Base-by-base conservation (phyloP, 306 rosid genomes). In the Nissolia schottii region DNA sequence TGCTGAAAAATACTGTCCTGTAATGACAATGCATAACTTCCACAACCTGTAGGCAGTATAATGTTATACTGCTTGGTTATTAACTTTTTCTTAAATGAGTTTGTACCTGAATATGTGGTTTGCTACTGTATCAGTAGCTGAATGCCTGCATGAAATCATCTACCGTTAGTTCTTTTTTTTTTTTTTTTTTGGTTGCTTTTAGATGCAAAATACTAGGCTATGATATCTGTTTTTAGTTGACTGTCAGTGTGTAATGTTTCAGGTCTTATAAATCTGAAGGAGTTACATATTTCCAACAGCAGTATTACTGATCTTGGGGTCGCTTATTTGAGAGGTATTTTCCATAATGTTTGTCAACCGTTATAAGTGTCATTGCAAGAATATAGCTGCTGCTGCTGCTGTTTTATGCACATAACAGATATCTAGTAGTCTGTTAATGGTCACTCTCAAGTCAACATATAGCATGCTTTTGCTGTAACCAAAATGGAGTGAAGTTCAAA, bases 221-320 rank as follows among this genome's bases (percentile, higher is more conserved):
- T 20, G 34, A 8, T 63, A 18, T 25, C 41, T 75, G 48, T 54
- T 48, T 64, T 61, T 22, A 62, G 62, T 69, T 73, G 34, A 71
- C 64, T 28, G 31, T 49, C 40, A 23, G 45, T 19, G 4, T 79
- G 24, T 43, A 53, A 31, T 75, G 80, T 76, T 64, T 77, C 85
- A 89, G 95, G 82, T 60, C 84, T 89, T 74, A 25, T 65, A 51
- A 87, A 74, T 50, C 82, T 89, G 24, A 82, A 84, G 81, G 95
- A 89, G 80, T 77, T 89, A 64, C 86, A 75, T 48, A 60, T 86
- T 46, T 84, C 86, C 79, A 86, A 84, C 79, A 78, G 83, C 67
- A 74, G 83, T 50, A 49, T 89, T 64, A 78, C 89, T 46, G 91
- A 89, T 77, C 45, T 56, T 48, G 95, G 95, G 74, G 56, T 86